Evolutionary conservation across 495 filamentous ascomycete genomes (phyloP).

Genomic region (Neurospora tetrasperma): DNA sequence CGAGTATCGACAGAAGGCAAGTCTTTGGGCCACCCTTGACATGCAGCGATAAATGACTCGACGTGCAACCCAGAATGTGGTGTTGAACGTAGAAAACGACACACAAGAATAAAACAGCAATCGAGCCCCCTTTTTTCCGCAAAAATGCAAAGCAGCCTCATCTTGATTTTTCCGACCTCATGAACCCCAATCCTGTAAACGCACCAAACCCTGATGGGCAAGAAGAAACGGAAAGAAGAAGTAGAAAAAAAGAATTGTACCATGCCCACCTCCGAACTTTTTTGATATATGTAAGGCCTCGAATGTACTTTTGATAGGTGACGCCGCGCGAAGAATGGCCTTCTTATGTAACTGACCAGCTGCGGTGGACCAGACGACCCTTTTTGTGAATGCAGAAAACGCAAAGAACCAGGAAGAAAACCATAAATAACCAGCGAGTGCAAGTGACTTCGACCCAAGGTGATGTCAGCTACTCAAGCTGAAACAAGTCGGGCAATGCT

Average conservation of each 20-base stretch:
- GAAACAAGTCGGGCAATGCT: neutral
- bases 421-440: conserved; percentile 1
- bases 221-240: too few species aligned
- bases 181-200: conserved; percentile 10
- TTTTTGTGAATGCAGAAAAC: conserved; percentile 5
- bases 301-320: neutral
- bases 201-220: conserved; percentile 1
- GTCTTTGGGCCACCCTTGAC: neutral
- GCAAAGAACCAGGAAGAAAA: neutral
- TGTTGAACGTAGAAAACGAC: neutral
- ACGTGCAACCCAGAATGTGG: neutral
- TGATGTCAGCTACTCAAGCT: neutral
- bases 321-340: neutral
- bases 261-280: conserved; percentile 16
- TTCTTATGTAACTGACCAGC: neutral
- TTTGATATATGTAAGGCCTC: conserved; percentile 5
- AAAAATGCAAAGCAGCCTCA: conserved; percentile 7
- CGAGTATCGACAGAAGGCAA: neutral
- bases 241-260: conserved; percentile 11
- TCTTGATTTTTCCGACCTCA: conserved; percentile 18
- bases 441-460: neutral
- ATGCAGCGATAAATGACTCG: neutral
- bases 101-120: conserved; percentile 5
- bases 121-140: conserved; percentile 10
- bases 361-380: conserved; percentile 5